Evolutionary conservation across 1,139 yeast species (phyloP), one percentile per base, ranked within the genome.

Genomic region (Geotrichum klebahnii): DNA sequence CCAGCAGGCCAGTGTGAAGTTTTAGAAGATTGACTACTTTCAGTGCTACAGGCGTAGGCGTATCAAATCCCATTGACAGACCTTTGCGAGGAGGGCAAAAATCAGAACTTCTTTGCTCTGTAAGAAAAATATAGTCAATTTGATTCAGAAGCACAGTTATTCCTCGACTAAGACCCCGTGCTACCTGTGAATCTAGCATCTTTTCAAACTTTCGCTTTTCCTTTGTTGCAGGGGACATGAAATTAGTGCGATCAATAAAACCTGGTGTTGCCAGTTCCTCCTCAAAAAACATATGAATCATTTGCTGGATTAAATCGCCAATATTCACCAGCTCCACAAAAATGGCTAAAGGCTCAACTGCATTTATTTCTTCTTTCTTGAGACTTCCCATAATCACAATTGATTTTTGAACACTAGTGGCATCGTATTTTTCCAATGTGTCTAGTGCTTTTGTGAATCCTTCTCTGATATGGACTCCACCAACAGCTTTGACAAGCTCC

Each of bases 251-350:
- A 59, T 80, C 81, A 22, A 88, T 79, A 22, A 83, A 75, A 41
- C 77, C 77, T 44, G 78, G 71, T 39, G 73, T 68, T 2, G 85
- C 76, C 58, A 92, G 74, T 63, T 92, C 97, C 63, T 87, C 90
- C 59, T 85, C 84, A 67, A 87, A 90, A 61, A 92, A 90, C 1
- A 88, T 87, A 53, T 86, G 90, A 39, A 89, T 72, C 95, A 92
- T 87, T 64, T 90, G 97, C 61, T 88, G 84, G 28, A 92, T 87
- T 55, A 89, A 71, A 65, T 92, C 98, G 5, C 96, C 97, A 59
- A 88, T 82, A 59, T 89, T 92, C 37, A 92, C 94, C 55, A 92
- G 73, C 63, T 89, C 97, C 19, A 94, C 84, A 61, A 92, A 92
- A 48, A 85, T 78, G 0, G 85, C 85, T 48, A 92, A 73, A 0